Conservation (phyloP, 768 basidiomycete genomes). For the Peribolospora kevripleyi region DNA sequence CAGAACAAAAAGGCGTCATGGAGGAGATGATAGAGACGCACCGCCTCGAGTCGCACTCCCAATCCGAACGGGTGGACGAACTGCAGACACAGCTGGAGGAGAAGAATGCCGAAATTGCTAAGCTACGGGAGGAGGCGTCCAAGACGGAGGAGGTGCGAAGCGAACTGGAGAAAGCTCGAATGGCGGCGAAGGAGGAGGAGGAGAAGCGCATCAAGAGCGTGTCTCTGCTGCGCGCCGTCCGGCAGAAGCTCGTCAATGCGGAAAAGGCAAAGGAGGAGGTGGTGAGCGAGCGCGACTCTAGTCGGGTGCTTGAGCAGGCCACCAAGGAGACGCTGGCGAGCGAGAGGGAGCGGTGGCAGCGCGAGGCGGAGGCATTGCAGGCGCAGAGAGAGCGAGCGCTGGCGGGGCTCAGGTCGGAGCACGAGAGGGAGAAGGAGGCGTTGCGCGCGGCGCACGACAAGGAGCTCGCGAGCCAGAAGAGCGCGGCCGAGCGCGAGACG, state of each 20-base stretch:
- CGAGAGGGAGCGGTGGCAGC: conserved; percentile 38
- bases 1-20: conserved; percentile 62
- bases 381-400: conserved; percentile 7
- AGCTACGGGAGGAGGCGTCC: conserved; percentile 32
- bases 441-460: conserved; percentile 17
- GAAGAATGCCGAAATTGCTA: conserved; percentile 29
- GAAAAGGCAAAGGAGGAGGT: conserved; percentile 43
- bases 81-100: conserved; percentile 44
- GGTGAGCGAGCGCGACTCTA: conserved; percentile 16
- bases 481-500: conserved; percentile 53
- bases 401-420: conserved; percentile 43
- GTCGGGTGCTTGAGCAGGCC: not conserved
- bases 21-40: conserved; percentile 71
- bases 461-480: conserved; percentile 29
- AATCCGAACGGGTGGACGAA: conserved; percentile 44
- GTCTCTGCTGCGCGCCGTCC: conserved; percentile 72
- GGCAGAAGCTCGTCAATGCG: conserved; percentile 85
- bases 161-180: conserved; percentile 39
- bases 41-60: conserved; percentile 51
- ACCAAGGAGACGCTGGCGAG: conserved; percentile 23
- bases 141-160: conserved; percentile 26
- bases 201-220: conserved; percentile 92
- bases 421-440: conserved; percentile 41
- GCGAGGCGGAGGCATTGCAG: conserved; percentile 26
- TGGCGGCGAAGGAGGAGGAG: conserved; percentile 67